phyloP scores from a whole-genome alignment of 345 rosid species.

The Citrus reticulata region DNA sequence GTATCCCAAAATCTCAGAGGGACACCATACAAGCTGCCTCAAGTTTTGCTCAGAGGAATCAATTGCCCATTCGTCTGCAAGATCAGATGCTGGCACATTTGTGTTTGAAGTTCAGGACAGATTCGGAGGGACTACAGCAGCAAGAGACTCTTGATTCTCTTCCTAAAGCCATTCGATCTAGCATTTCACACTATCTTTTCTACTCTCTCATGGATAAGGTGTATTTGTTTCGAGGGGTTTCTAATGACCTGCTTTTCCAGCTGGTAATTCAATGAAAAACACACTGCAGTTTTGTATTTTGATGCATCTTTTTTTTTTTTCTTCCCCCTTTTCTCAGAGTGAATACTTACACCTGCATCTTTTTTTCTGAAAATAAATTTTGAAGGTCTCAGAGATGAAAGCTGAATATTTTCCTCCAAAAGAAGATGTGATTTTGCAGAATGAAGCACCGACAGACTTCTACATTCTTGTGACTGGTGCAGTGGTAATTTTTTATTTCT shows the following conservation, averaged over 20 bases:
- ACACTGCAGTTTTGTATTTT: not conserved
- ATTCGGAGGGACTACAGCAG: conserved; percentile 75
- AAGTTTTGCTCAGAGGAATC: conserved; percentile 63
- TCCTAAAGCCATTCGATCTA: conserved; percentile 76
- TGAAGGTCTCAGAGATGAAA: conserved; percentile 78
- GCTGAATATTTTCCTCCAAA: conserved; percentile 87
- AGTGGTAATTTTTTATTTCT: conserved; percentile 43
- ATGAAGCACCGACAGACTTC: conserved; percentile 84
- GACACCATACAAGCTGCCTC: conserved; percentile 75
- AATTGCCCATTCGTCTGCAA: conserved; percentile 51
- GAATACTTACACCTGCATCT: not conserved
- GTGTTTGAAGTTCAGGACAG: conserved; percentile 65
- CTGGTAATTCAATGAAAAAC: conserved; percentile 40
- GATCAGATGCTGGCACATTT: conserved; percentile 85
- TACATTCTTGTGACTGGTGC: conserved; percentile 69
- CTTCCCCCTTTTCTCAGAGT: not conserved
- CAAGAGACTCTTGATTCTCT: conserved; percentile 72
- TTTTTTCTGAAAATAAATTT: conserved; percentile 4
- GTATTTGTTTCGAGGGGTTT: conserved; percentile 65
- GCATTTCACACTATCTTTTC: conserved; percentile 69
- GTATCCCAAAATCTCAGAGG: conserved; percentile 33
- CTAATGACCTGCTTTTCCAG: conserved; percentile 72
- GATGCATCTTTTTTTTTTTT: not conserved
- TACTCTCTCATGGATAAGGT: conserved; percentile 59
- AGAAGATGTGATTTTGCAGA: conserved; percentile 79